A percentile compares a stretch with the other conserved stretches of the same genome.
Conservation (phyloP, 192 early-diverging fungal genomes). For the Backusella macrospora region DNA sequence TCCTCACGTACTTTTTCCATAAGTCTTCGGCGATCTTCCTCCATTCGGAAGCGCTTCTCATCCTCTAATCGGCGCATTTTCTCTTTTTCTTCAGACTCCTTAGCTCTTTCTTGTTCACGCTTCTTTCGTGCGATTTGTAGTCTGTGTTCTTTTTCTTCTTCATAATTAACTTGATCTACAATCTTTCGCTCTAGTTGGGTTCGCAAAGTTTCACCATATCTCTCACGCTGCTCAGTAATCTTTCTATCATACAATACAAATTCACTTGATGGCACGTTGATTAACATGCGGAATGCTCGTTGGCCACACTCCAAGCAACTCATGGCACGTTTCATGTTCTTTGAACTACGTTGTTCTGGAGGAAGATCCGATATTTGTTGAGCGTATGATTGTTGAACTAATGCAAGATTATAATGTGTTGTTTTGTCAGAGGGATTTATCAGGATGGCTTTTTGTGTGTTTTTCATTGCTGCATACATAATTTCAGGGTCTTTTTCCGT, state of each 20-base stretch:
- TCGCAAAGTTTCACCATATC: conserved; percentile 61
- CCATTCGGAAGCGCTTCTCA: conserved; percentile 36
- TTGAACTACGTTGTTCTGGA: conserved; percentile 60
- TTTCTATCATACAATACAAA: conserved; percentile 61
- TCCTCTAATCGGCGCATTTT: conserved; percentile 35
- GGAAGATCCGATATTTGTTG: conserved; percentile 77
- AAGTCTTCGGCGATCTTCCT: conserved; percentile 45
- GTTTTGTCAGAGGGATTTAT: conserved; percentile 60
- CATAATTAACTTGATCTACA: conserved; percentile 62
- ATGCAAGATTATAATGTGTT: conserved; percentile 69
- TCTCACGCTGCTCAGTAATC: conserved; percentile 64
- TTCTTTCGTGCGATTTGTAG: conserved; percentile 55
- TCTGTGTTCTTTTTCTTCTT: conserved; percentile 52
- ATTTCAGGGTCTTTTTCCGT: conserved; percentile 59
- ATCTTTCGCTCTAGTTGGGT: conserved; percentile 58
- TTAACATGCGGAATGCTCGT: conserved; percentile 44
- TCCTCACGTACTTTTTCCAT: conserved; percentile 46
- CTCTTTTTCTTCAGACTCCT: conserved; percentile 40
- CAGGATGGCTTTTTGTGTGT: conserved; percentile 51
- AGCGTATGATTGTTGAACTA: conserved; percentile 84
- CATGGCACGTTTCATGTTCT: conserved; percentile 59
- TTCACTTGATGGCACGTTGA: conserved; percentile 44
- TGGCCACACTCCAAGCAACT: conserved; percentile 56
- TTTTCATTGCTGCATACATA: conserved; percentile 60
- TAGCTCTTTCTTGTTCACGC: conserved; percentile 55